A percentile compares a stretch with the other conserved stretches of the same genome.
phyloP scores from a whole-genome alignment of 73 alveolate genomes.

The Symbiodinium pilosum region DNA sequence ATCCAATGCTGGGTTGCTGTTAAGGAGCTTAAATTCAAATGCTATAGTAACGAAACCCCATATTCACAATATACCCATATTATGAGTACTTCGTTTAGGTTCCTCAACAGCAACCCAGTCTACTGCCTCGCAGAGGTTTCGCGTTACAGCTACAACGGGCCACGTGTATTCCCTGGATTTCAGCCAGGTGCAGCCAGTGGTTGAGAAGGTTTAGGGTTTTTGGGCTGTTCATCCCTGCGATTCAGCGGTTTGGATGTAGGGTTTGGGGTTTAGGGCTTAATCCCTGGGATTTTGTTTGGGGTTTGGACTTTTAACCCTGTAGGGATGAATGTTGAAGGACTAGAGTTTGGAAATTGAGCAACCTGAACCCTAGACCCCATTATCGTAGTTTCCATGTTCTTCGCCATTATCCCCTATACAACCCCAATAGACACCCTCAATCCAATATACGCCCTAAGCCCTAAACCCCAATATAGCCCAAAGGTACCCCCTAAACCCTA shows the following conservation, averaged over 20 bases:
- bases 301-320: background rate
- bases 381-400: background rate
- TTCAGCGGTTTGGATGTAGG: background rate
- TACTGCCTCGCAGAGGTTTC: background rate
- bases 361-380: background rate
- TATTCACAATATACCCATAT: too few species aligned
- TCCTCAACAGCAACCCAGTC: background rate
- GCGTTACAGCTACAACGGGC: constrained; percentile 79
- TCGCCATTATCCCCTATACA: background rate
- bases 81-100: too few species aligned
- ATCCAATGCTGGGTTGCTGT: too few species aligned
- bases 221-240: too few species aligned
- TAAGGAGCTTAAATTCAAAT: too few species aligned
- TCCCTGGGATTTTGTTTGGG: background rate
- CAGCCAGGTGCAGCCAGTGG: constrained; percentile 6
- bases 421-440: too few species aligned
- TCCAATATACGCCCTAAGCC: background rate
- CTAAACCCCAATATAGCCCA: background rate
- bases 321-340: background rate
- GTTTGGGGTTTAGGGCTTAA: background rate
- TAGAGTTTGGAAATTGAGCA: too few species aligned
- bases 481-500: background rate
- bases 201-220: background rate
- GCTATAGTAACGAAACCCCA: background rate
- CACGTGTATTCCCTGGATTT: constrained; percentile 80